phyloP scores from a whole-genome alignment of 2,329 filamentous ascomycete genomes.

The Stagonosporopsis chrysanthemi region DNA sequence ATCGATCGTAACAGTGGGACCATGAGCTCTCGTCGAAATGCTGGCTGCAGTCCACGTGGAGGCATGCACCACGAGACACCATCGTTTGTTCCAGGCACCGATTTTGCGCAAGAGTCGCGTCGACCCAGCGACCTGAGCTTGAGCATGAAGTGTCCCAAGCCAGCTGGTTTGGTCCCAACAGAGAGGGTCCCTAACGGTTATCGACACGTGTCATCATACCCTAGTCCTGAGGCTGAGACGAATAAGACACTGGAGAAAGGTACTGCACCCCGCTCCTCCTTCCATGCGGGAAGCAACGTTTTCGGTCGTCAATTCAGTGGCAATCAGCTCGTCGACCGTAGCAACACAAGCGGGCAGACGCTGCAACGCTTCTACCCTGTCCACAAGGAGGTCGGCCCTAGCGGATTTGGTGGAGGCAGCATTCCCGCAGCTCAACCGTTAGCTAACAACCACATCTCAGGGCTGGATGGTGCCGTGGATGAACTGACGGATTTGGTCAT shows the following conservation, averaged over 20 bases:
- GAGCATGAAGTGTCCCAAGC: conserved; percentile 21
- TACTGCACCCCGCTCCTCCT: conserved; percentile 21
- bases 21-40: conserved; percentile 22
- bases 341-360: conserved; percentile 30
- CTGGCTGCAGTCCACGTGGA: conserved; percentile 24
- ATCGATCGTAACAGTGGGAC: conserved; percentile 20
- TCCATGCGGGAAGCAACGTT: conserved; percentile 15
- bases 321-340: conserved; percentile 34
- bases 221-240: conserved; percentile 23
- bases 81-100: conserved; percentile 24
- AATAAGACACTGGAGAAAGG: conserved; percentile 29
- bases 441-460: conserved; percentile 40
- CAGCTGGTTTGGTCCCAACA: conserved; percentile 21
- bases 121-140: conserved; percentile 25
- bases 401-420: conserved; percentile 13
- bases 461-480: conserved; percentile 51
- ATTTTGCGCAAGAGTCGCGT: conserved; percentile 23
- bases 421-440: conserved; percentile 26
- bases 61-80: conserved; percentile 19
- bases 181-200: conserved; percentile 21
- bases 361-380: conserved; percentile 38
- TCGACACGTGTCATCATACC: conserved; percentile 14
- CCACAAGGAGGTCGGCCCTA: conserved; percentile 32
- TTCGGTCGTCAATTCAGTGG: conserved; percentile 35
- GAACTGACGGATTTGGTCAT: conserved; percentile 44